A percentile compares a stretch with the other conserved stretches of the same genome.
phyloP scores from a whole-genome alignment of 148 eudicot genomes.

The Spergularia bocconei region DNA sequence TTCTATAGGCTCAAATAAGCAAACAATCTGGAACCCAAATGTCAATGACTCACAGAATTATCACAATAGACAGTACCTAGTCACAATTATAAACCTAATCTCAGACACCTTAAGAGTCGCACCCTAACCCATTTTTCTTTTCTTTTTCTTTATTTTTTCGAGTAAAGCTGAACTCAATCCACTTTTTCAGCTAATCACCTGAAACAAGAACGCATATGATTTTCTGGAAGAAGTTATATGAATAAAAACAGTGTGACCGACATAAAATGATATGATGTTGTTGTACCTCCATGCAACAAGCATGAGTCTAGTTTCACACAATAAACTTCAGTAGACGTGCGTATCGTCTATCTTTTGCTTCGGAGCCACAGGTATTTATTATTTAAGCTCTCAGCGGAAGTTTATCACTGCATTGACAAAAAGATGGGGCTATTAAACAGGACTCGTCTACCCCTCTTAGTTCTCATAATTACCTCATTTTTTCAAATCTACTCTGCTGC shows the following conservation, averaged over 20 bases:
- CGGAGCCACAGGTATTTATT: constrained; percentile 8
- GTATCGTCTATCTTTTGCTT: not conserved
- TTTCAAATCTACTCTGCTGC: constrained; percentile 14
- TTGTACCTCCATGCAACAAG: constrained; percentile 19
- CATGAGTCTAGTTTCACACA: constrained; percentile 18
- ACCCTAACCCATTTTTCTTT: not conserved
- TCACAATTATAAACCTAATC: too few species aligned
- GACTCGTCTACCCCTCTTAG: constrained; percentile 21
- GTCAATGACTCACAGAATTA: too few species aligned
- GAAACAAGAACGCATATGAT: constrained; percentile 1
- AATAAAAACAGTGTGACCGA: constrained; percentile 21
- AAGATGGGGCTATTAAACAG: constrained; percentile 23
- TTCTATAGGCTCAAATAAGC: too few species aligned
- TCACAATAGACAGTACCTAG: too few species aligned
- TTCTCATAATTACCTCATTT: constrained; percentile 23
- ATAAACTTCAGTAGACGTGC: constrained; percentile 15
- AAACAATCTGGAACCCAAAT: too few species aligned
- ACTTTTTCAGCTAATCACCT: not conserved
- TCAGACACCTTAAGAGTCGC: too few species aligned
- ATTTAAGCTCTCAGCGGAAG: not conserved
- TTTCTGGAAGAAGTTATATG: constrained; percentile 15
- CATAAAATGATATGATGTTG: constrained; percentile 15
- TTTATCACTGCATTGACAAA: not conserved
- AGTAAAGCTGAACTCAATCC: too few species aligned
- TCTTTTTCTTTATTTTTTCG: too few species aligned